A percentile compares a stretch with the other conserved stretches of the same genome.
Evolutionary conservation across 805 yeast genomes (phyloP).

Genomic region (Sporopachydermia quercuum): DNA sequence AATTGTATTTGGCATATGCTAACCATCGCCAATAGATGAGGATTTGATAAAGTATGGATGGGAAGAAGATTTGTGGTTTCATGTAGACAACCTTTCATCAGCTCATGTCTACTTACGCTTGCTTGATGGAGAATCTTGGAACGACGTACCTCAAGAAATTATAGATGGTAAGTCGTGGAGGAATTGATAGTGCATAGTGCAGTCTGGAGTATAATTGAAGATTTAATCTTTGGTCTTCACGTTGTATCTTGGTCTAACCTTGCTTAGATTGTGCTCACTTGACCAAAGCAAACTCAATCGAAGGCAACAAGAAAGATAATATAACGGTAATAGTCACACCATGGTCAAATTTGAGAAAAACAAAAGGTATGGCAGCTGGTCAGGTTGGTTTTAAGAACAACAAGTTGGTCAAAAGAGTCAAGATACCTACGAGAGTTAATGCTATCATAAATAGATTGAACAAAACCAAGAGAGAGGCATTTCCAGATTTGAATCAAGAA

Average conservation of each 20-base stretch:
- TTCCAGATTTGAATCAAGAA: conserved; percentile 31
- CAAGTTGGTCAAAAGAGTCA: conserved; percentile 35
- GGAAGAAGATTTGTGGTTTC: conserved; percentile 65
- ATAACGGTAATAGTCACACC: conserved; percentile 61
- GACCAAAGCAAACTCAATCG: conserved; percentile 64
- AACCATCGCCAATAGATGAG: conserved; percentile 22
- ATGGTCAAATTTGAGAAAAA: conserved; percentile 51
- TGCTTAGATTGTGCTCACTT: conserved; percentile 43
- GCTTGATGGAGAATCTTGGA: conserved; percentile 27
- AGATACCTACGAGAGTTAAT: conserved; percentile 42
- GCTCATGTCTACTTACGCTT: conserved; percentile 64
- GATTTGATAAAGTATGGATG: conserved; percentile 45
- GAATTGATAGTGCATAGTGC: too few relatives aligned
- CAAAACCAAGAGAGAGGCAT: conserved; percentile 45
- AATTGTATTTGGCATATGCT: conserved; percentile 16
- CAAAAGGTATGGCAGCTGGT: conserved; percentile 62
- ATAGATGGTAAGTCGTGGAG: conserved; percentile 24
- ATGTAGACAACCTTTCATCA: conserved; percentile 60
- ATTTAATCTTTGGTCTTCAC: neutral
- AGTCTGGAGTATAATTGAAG: too few relatives aligned
- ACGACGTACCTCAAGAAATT: conserved; percentile 35
- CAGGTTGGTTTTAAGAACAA: conserved; percentile 60
- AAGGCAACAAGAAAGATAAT: conserved; percentile 56
- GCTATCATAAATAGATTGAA: conserved; percentile 43
- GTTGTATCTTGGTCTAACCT: neutral